Percentiles rank a stretch among this genome's conserved stretches.
These are phyloP conservation scores for Magnolia officinalis DNA, from an alignment of 164 flowering plant species.

Conservation along the genomic window DNA sequence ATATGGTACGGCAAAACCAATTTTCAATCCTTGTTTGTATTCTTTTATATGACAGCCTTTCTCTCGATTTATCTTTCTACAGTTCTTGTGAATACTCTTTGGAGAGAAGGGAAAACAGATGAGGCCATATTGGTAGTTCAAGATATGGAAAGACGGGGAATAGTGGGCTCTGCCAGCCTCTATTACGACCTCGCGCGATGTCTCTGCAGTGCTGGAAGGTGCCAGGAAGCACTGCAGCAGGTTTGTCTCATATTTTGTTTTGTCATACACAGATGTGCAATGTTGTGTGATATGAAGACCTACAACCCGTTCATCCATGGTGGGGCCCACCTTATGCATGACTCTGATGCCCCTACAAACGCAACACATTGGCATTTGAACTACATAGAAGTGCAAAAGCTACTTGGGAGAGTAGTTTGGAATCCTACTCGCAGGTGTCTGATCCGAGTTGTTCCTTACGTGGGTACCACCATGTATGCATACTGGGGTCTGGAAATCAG, in stretches of 20 bases:
- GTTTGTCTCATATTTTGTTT: slow-evolving; percentile 25
- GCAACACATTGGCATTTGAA: neutral
- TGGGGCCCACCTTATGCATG: neutral
- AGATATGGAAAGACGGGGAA: slow-evolving; percentile 86
- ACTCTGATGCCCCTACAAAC: neutral
- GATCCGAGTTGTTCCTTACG: neutral
- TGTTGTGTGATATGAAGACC: neutral
- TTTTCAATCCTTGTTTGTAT: neutral
- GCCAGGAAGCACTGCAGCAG: slow-evolving; percentile 71
- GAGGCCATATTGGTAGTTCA: slow-evolving; percentile 69
- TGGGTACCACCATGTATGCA: neutral
- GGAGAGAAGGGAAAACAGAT: slow-evolving; percentile 80
- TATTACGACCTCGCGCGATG: slow-evolving; percentile 97
- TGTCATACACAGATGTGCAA: neutral
- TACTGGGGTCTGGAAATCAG: neutral
- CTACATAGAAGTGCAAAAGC: neutral
- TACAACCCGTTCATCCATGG: neutral
- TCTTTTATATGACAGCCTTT: neutral
- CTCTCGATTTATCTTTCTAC: slow-evolving; percentile 18
- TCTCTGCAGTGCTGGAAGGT: slow-evolving; percentile 88
- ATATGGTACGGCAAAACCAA: neutral
- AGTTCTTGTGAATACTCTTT: slow-evolving; percentile 84
- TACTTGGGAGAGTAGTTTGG: no score
- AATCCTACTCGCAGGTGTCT: neutral
- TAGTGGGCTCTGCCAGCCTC: slow-evolving; percentile 86